Evolutionary conservation across 1,139 yeast genomes (phyloP).

Genomic region (Geotrichum fermentans): DNA sequence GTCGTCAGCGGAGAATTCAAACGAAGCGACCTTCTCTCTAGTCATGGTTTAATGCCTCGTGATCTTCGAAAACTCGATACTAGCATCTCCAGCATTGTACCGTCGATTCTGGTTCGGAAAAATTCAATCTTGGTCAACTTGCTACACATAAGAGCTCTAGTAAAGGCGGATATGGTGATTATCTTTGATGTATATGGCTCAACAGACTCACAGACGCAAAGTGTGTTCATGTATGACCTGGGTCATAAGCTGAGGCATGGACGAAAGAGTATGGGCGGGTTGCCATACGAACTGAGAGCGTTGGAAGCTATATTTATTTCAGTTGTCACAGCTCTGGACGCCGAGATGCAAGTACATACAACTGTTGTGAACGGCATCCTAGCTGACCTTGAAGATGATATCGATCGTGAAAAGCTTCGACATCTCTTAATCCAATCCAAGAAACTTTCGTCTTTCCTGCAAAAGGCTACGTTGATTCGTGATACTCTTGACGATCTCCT

Average conservation of each 20-base stretch:
- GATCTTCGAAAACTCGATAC: conserved; percentile 85
- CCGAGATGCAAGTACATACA: conserved; percentile 74
- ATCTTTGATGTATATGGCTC: conserved; percentile 72
- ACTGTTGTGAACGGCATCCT: conserved; percentile 69
- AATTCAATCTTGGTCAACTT: conserved; percentile 75
- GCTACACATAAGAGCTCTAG: conserved; percentile 79
- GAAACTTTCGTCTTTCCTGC: conserved; percentile 71
- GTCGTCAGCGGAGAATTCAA: conserved; percentile 76
- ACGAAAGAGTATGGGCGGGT: conserved; percentile 34
- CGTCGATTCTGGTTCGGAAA: conserved; percentile 74
- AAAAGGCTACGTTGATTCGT: conserved; percentile 76
- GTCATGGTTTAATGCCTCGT: conserved; percentile 73
- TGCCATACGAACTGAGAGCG: conserved; percentile 78
- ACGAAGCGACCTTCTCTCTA: conserved; percentile 66
- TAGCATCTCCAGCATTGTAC: conserved; percentile 82
- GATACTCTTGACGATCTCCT: conserved; percentile 81
- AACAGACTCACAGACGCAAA: conserved; percentile 58
- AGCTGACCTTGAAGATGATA: conserved; percentile 76
- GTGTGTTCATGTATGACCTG: conserved; percentile 79
- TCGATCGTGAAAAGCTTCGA: conserved; percentile 76
- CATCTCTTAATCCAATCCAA: conserved; percentile 78
- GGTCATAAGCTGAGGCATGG: conserved; percentile 64
- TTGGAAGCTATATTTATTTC: conserved; percentile 82
- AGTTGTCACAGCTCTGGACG: conserved; percentile 75
- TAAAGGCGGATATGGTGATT: conserved; percentile 73